Conservation (phyloP, 2,329 filamentous ascomycete genomes). For the Grosmannia huntii region DNA sequence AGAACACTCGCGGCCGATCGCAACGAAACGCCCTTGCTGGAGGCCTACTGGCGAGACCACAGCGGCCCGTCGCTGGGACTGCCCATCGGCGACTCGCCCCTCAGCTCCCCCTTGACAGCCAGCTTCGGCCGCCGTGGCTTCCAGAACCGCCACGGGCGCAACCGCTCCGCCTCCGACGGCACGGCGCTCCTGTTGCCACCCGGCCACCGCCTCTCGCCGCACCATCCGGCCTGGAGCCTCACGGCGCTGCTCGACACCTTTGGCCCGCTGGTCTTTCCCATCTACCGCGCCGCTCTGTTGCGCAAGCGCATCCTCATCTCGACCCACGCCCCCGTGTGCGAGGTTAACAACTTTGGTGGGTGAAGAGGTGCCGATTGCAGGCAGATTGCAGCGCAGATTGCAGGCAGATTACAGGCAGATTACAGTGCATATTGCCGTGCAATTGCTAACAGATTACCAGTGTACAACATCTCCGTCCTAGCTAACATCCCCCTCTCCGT, state of each 20-base stretch:
- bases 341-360: conserved; percentile 77
- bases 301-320: conserved; percentile 82
- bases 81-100: conserved; percentile 31
- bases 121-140: conserved; percentile 24
- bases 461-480: conserved; percentile 88
- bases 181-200: conserved; percentile 42
- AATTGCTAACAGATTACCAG: conserved; percentile 29
- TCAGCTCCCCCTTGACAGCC: conserved; percentile 33
- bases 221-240: conserved; percentile 80
- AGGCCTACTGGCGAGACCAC: conserved; percentile 68
- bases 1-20: conserved; percentile 53
- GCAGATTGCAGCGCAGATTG: no score
- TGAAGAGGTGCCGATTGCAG: no score
- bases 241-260: conserved; percentile 67
- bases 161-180: conserved; percentile 49
- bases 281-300: conserved; percentile 75
- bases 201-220: conserved; percentile 56
- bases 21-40: conserved; percentile 49
- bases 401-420: no score
- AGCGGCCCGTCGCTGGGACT: conserved; percentile 16
- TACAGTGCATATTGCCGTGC: no score
- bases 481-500: conserved; percentile 74
- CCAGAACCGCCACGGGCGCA: conserved; percentile 32
- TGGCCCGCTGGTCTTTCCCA: conserved; percentile 81
- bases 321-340: conserved; percentile 72